Base-by-base conservation (phyloP, 2,329 filamentous ascomycete genomes). In the Sporothrix curviconia region DNA sequence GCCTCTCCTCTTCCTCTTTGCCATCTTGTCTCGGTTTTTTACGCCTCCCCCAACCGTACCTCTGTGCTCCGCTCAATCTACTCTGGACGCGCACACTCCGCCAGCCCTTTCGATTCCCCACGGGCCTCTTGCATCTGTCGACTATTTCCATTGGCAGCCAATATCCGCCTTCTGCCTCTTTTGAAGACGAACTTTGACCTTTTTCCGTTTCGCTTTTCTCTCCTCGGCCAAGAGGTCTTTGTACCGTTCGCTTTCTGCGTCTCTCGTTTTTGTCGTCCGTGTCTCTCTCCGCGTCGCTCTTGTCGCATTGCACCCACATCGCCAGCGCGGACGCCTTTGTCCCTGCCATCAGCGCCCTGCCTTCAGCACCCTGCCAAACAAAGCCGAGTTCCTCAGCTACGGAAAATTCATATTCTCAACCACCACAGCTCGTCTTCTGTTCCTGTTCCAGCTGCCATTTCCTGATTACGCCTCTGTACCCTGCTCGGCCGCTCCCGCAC, bases 91-190 rank as follows among this genome's bases (percentile, higher is more conserved):
- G 4, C 47, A 28, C 32, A 11, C 12, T 22, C n/a, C 14, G 15
- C 22, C 39, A 28, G 25, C 42, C 54, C 54, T 42, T 58, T 53
- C 57, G 54, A 59, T 57, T 57, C n/a, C 54, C n/a, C 57, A 57
- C 54, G 54, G 54, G 51, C 57, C 42, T 57, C 50, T 39, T 51
- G 17, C 32, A 56, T 58, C 57, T 32, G 57, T 49, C 59, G 46
- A 55, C 55, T 42, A 34, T 42, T 49, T 19, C 46, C 39, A 30
- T 50, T 30, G 46, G 50, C 44, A 50, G 25, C 15, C 46, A 25
- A 43, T 25, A 56, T 42, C 37, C 44, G n/a, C 37, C 37, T 37
- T n/a, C 47, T 25, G 32, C 46, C 32, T n/a, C 43, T 32, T 17
- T 37, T n/a, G n/a, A 19, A 1, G 4, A 34, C 8, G n/a, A 19